Conservation (phyloP, 225 moss, liverwort and hornwort genomes). For the Antitrichia curtipendula region DNA sequence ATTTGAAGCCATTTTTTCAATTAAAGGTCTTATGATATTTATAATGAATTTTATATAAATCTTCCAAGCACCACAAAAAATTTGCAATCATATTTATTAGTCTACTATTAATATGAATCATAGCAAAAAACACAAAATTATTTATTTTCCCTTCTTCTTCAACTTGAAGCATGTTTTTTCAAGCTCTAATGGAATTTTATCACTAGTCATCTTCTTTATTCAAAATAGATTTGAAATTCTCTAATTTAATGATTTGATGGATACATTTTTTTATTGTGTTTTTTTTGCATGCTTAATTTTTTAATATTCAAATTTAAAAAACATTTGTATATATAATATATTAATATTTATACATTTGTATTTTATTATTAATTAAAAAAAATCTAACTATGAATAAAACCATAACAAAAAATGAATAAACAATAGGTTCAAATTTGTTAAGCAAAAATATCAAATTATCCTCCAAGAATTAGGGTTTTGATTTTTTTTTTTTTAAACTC, state of each 20-base stretch:
- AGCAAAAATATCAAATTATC: neutral
- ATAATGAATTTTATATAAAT: neutral
- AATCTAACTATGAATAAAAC: neutral
- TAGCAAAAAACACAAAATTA: fast-evolving
- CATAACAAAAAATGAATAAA: neutral
- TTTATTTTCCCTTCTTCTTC: fast-evolving
- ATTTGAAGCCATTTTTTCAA: neutral
- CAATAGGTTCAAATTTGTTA: neutral
- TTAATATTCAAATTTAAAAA: too few species aligned
- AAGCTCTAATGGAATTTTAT: neutral
- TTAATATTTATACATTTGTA: neutral
- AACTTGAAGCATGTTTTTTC: neutral
- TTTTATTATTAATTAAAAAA: neutral
- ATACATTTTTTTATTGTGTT: too few species aligned
- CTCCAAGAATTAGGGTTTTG: conserved; percentile 1
- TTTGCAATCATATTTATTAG: neutral
- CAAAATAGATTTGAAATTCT: neutral
- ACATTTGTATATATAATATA: fast-evolving
- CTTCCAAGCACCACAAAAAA: neutral
- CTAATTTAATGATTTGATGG: neutral
- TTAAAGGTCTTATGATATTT: neutral
- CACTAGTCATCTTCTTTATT: neutral
- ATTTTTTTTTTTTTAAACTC: too few species aligned
- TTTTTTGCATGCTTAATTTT: neutral
- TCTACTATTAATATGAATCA: neutral